Conservation (phyloP, 495 filamentous ascomycete genomes). For the Podospora didyma region DNA sequence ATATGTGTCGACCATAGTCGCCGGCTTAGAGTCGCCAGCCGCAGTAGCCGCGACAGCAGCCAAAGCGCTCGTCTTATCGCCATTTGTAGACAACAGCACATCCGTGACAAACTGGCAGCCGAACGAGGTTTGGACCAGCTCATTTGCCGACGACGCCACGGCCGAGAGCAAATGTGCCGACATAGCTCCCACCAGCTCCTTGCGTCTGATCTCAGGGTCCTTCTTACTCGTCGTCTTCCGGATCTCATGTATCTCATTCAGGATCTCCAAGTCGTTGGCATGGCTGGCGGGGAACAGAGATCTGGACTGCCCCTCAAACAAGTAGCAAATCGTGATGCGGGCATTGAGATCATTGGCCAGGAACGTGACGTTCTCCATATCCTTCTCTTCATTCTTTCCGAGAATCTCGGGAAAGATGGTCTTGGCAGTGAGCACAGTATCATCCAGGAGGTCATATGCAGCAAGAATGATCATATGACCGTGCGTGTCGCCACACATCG, state of each 20-base stretch:
- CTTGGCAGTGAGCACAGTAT: conserved; percentile 84
- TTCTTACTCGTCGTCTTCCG: conserved; percentile 87
- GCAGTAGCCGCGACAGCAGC: conserved; percentile 67
- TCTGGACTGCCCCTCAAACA: conserved; percentile 67
- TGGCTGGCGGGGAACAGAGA: conserved; percentile 61
- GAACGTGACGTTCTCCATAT: conserved; percentile 58
- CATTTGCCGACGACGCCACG: conserved; percentile 61
- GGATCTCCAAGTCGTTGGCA: conserved; percentile 56
- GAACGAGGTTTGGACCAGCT: conserved; percentile 68
- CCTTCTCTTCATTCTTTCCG: conserved; percentile 57
- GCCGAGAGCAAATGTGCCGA: conserved; percentile 65
- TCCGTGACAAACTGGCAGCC: conserved; percentile 85
- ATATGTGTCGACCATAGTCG: conserved; percentile 35
- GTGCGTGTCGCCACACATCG: conserved; percentile 72
- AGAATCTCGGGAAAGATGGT: conserved; percentile 79
- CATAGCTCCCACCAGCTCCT: conserved; percentile 68
- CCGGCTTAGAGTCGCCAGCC: conserved; percentile 53
- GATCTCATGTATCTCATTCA: conserved; percentile 71
- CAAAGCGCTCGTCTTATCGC: conserved; percentile 67
- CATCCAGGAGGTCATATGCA: conserved; percentile 87
- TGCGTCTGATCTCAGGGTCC: conserved; percentile 66
- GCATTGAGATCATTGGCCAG: conserved; percentile 66
- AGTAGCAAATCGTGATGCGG: conserved; percentile 77
- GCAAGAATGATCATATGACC: conserved; percentile 79
- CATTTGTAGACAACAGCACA: conserved; percentile 69